phyloP scores from a whole-genome alignment of 257 asterid genomes.

The Nicotiana attenuata region DNA sequence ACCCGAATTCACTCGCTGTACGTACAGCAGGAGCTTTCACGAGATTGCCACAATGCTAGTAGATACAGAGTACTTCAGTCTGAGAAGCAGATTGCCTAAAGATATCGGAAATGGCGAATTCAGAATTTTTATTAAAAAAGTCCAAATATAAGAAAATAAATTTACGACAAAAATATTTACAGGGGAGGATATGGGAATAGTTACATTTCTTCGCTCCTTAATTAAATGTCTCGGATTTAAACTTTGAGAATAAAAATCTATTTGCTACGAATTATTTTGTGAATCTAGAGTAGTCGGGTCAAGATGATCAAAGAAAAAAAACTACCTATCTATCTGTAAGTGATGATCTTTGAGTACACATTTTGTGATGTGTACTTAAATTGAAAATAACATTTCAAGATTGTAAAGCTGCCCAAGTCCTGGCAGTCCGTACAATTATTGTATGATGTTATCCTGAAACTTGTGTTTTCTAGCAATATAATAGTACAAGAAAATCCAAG shows the following conservation, averaged over 20 bases:
- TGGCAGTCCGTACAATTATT: background rate
- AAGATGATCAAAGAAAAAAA: too few relatives aligned
- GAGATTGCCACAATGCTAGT: background rate
- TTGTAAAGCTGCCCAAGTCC: background rate
- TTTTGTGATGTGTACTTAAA: background rate
- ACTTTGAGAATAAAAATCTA: too few relatives aligned
- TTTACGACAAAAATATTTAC: too few relatives aligned
- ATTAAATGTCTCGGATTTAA: background rate
- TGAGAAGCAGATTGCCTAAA: background rate
- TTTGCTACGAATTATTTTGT: too few relatives aligned
- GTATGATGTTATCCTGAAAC: background rate
- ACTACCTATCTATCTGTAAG: too few relatives aligned
- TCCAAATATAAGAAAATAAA: too few relatives aligned
- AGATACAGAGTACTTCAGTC: background rate
- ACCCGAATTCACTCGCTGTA: background rate
- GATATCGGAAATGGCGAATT: too few relatives aligned
- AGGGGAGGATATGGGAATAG: too few relatives aligned
- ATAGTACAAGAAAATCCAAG: background rate
- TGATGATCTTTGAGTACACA: background rate
- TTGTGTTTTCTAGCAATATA: background rate
- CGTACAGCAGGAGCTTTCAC: constrained; percentile 1
- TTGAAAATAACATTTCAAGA: background rate
- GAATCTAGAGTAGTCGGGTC: too few relatives aligned
- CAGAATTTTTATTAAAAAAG: too few relatives aligned
- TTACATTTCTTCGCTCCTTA: background rate